Conservation (phyloP, 176 grass and related monocot genomes). For the Areca catechu region DNA sequence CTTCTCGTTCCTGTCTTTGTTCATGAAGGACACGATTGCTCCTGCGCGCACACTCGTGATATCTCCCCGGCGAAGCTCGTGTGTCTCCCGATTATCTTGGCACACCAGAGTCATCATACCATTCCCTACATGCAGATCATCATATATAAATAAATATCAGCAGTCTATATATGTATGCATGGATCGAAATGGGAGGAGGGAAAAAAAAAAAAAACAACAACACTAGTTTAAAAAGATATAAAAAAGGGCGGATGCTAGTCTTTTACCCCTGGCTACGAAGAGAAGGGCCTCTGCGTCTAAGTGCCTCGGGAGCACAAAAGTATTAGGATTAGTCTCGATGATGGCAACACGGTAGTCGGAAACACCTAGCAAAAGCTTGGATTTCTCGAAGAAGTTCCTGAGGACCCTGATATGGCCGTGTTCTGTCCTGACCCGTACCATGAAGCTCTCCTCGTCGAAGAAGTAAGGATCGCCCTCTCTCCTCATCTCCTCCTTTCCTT, state of each 20-base stretch:
- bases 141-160: not conserved
- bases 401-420: constrained; percentile 39
- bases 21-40: constrained; percentile 42
- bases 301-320: constrained; percentile 54
- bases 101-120: constrained; percentile 38
- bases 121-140: constrained; percentile 27
- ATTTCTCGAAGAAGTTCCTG: constrained; percentile 42
- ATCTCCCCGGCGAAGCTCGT: constrained; percentile 45
- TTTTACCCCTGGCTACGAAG: constrained; percentile 53
- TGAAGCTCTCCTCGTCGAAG: constrained; percentile 45
- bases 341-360: constrained; percentile 55
- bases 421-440: constrained; percentile 19
- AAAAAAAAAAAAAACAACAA: not conserved
- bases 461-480: constrained; percentile 35
- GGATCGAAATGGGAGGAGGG: too few relatives aligned
- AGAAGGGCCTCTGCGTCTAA: constrained; percentile 47
- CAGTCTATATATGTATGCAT: not conserved
- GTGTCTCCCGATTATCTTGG: constrained; percentile 40
- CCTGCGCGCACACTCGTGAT: constrained; percentile 46
- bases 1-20: constrained; percentile 57
- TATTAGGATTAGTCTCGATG: constrained; percentile 41
- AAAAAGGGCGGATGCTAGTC: too few relatives aligned
- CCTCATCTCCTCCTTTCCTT: not conserved
- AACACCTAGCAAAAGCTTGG: constrained; percentile 50
- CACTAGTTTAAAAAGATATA: not conserved